Conservation (phyloP, 2,329 filamentous ascomycete genomes). For the Xylariales sp. region DNA sequence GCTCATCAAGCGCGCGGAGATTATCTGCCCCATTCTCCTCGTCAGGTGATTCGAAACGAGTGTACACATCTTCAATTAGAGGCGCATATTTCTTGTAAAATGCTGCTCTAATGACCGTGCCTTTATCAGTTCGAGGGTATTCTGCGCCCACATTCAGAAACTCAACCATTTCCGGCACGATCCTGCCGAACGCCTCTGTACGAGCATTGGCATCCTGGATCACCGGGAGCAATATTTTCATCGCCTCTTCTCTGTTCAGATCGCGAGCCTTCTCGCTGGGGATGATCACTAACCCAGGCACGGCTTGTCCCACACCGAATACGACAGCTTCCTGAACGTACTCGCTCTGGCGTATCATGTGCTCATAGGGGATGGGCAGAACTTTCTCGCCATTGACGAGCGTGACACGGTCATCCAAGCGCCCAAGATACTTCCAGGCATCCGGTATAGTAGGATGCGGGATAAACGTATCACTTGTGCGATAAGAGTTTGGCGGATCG, state of each 20-base stretch:
- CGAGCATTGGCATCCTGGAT: not conserved
- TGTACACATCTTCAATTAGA: constrained; percentile 22
- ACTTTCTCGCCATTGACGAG: constrained; percentile 35
- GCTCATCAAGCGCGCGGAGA: not conserved
- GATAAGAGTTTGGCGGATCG: constrained; percentile 30
- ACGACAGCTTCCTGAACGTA: constrained; percentile 27
- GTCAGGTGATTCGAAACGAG: constrained; percentile 14
- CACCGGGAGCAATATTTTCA: constrained; percentile 23
- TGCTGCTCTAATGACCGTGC: constrained; percentile 46
- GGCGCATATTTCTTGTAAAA: not conserved
- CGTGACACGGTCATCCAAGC: constrained; percentile 32
- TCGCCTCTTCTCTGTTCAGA: constrained; percentile 25
- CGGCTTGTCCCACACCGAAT: constrained; percentile 26
- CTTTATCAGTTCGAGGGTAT: constrained; percentile 53
- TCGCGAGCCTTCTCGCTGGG: constrained; percentile 16
- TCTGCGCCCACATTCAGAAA: constrained; percentile 37
- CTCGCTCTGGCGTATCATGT: constrained; percentile 24
- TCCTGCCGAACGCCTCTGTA: constrained; percentile 18
- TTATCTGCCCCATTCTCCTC: constrained; percentile 6
- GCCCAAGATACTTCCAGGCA: constrained; percentile 32
- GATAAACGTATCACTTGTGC: constrained; percentile 29
- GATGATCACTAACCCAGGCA: constrained; percentile 27
- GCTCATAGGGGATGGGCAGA: constrained; percentile 29
- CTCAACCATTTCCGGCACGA: constrained; percentile 25
- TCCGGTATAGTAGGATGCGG: constrained; percentile 29